These are phyloP conservation scores for Lachancea dasiensis DNA, from an alignment of 805 yeast genomes.

Conservation along the genomic window DNA sequence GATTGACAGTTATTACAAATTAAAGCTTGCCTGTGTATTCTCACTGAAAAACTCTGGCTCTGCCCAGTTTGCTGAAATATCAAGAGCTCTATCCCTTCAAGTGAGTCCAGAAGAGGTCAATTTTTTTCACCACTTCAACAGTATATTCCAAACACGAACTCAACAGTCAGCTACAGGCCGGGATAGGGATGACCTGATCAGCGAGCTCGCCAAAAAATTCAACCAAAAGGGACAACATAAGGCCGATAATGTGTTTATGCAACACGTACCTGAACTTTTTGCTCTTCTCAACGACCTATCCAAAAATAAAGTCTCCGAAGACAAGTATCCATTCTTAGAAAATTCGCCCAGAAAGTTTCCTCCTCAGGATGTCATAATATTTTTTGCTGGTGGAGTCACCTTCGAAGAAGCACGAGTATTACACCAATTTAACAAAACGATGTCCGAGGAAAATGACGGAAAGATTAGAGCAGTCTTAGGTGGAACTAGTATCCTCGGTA, in stretches of 20 bases:
- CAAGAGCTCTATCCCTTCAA: constrained; percentile 34
- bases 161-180: constrained; percentile 7
- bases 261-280: constrained; percentile 70
- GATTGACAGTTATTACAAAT: constrained; percentile 49
- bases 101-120: constrained; percentile 36
- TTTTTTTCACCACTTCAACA: constrained; percentile 42
- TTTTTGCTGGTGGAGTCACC: constrained; percentile 83
- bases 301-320: constrained; percentile 32
- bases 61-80: constrained; percentile 40
- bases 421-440: constrained; percentile 55
- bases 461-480: constrained; percentile 73
- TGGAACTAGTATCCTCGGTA: constrained; percentile 56
- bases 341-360: constrained; percentile 17
- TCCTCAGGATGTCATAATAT: constrained; percentile 63
- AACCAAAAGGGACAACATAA: constrained; percentile 35
- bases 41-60: constrained; percentile 69
- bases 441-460: constrained; percentile 32
- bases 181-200: constrained; percentile 28
- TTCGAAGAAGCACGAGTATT: constrained; percentile 86
- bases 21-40: constrained; percentile 69
- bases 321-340: constrained; percentile 31
- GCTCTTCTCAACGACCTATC: constrained; percentile 31
- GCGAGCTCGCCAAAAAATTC: constrained; percentile 31
- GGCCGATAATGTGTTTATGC: constrained; percentile 78
- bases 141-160: constrained; percentile 17